Evolutionary conservation across 2,329 filamentous ascomycete species (phyloP).

Genomic region (Corinectria fuckeliana): DNA sequence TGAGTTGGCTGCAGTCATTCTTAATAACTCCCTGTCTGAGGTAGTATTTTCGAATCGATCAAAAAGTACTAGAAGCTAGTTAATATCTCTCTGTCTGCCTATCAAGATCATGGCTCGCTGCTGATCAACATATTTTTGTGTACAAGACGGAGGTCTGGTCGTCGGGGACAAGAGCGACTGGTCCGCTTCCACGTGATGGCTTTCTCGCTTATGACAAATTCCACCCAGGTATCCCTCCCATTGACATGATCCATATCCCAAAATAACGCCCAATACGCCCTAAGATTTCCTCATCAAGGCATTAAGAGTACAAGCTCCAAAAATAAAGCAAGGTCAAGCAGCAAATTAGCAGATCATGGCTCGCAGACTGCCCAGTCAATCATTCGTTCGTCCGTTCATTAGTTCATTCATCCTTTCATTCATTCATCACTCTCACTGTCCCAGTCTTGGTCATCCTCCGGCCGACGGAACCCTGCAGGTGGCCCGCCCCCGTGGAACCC

Average conservation of each 20-base stretch:
- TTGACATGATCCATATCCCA: neutral
- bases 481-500: slow-evolving; percentile 15
- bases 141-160: neutral
- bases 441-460: slow-evolving; percentile 11
- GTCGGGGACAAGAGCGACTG: slow-evolving; percentile 9
- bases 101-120: neutral
- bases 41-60: neutral
- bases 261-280: slow-evolving; percentile 25
- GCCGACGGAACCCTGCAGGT: neutral
- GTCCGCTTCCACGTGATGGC: slow-evolving; percentile 7
- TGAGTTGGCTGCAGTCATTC: neutral
- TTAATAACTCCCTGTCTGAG: neutral
- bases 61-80: neutral
- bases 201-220: slow-evolving; percentile 16
- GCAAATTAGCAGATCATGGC: neutral
- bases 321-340: neutral
- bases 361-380: neutral
- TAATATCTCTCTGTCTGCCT: neutral
- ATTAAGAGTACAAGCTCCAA: slow-evolving; percentile 22
- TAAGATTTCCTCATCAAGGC: slow-evolving; percentile 11
- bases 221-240: neutral
- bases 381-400: slow-evolving; percentile 1
- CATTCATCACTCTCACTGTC: neutral
- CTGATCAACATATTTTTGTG: neutral
- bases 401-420: neutral